Evolutionary conservation across 75 land plant species (phyloP).

Genomic region (Picea sitchensis): DNA sequence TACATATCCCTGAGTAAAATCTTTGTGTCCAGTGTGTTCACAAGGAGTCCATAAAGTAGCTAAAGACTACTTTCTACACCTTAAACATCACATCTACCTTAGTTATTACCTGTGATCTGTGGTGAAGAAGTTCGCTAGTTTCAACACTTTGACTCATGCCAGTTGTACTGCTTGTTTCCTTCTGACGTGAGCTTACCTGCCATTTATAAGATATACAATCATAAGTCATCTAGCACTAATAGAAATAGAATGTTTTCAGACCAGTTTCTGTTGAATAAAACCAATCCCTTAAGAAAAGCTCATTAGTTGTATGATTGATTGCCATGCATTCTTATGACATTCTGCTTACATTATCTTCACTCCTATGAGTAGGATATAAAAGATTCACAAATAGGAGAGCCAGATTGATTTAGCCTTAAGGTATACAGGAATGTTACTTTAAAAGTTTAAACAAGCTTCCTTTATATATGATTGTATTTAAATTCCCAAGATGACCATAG

Average conservation of each 20-base stretch:
- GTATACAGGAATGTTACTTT: not conserved
- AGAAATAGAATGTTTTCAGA: not conserved
- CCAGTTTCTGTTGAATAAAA: not conserved
- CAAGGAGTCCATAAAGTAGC: not conserved
- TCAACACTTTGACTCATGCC: conserved; percentile 97
- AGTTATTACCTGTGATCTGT: conserved; percentile 73
- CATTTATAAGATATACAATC: not conserved
- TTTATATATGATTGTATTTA: not conserved
- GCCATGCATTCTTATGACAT: not conserved
- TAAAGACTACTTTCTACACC: not conserved
- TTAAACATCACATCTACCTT: not conserved
- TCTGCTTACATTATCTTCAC: not conserved
- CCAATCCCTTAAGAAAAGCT: not conserved
- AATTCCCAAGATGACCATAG: not conserved
- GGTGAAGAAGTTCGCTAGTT: conserved; percentile 80
- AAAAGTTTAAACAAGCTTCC: not conserved
- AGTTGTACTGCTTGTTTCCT: conserved; percentile 96
- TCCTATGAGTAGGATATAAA: not conserved
- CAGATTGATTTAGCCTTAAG: not conserved
- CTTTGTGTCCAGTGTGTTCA: too few species aligned
- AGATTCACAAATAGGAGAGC: not conserved
- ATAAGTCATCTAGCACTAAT: not conserved
- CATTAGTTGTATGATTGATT: too few species aligned
- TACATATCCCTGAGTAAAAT: not conserved
- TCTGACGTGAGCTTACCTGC: conserved; percentile 94